Percentiles rank a stretch among this genome's conserved stretches.
phyloP scores from a whole-genome alignment of 2,329 filamentous ascomycete genomes.

The Fusarium torulosum region DNA sequence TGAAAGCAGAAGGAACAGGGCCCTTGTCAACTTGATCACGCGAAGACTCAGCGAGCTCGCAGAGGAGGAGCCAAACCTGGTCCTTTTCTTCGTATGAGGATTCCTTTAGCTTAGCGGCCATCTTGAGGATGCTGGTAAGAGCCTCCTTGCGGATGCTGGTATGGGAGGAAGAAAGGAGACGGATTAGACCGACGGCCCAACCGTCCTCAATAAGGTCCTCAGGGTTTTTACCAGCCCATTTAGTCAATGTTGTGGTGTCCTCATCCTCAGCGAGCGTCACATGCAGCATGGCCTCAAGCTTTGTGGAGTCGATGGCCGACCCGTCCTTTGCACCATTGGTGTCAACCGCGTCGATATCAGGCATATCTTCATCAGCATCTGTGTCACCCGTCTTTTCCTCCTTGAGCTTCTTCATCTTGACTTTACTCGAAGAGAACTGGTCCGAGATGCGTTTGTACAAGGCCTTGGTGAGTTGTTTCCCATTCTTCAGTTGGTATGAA shows the following conservation, averaged over 20 bases:
- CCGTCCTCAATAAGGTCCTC: conserved; percentile 85
- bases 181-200: conserved; percentile 75
- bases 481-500: conserved; percentile 65
- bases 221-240: conserved; percentile 81
- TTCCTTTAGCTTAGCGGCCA: conserved; percentile 71
- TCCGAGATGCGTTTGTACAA: conserved; percentile 51
- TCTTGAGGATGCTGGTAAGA: conserved; percentile 74
- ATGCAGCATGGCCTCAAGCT: conserved; percentile 66
- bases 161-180: conserved; percentile 81
- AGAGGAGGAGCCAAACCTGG: conserved; percentile 82
- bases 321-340: conserved; percentile 18
- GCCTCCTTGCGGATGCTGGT: conserved; percentile 84
- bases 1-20: conserved; percentile 78
- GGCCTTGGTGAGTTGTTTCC: conserved; percentile 44
- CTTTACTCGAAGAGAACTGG: conserved; percentile 47
- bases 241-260: conserved; percentile 66
- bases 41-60: conserved; percentile 83
- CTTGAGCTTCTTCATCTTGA: conserved; percentile 45
- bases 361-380: conserved; percentile 40
- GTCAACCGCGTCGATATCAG: conserved; percentile 20
- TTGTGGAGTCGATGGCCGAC: conserved; percentile 53
- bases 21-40: conserved; percentile 64
- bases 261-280: conserved; percentile 60
- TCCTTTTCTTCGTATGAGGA: conserved; percentile 81
- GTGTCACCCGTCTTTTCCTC: conserved; percentile 21